Evolutionary conservation across 2,329 filamentous ascomycete species (phyloP), one percentile per base, ranked within the genome.

Genomic region (Mycosphaerella sp.): DNA sequence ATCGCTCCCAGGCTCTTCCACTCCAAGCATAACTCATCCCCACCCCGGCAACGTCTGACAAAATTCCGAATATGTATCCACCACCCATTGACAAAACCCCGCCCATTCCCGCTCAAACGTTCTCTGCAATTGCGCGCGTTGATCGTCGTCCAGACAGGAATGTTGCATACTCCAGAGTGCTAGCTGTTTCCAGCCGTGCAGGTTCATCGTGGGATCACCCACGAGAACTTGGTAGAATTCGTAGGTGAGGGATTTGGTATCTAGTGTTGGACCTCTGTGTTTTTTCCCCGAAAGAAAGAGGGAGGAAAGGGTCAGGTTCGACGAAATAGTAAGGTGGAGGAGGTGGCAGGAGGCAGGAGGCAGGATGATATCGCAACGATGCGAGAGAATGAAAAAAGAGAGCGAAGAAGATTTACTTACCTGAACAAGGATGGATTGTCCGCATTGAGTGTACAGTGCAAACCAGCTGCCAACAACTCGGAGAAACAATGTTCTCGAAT

Each of bases 191-290:
- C 85, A 87, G 42, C 85, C 85, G 58, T 80, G 80, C 0, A 90
- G 69, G 14, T 77, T 80, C 78, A 89, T 87, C 54, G 81, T 77
- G 10, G 77, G 74, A 43, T 81, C 82, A 45, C 86, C 86, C 6
- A 86, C 78, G 76, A 89, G 82, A 55, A 84, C 78, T 65, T 90
- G 86, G 66, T 89, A 89, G 65, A 89, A 89, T 64, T 90, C 86
- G 60, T 89, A 84, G 1, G 83, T 85, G 42, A 89, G 76, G 1
- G 82, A 82, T 11, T 85, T 87, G 59, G 83, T 87, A 54, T 45
- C 26, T 6, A 26, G 34, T 5, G 57, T 54, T 34, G 54, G 48
- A 12, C 59, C 60, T 47, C 56, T 62, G 21, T 2, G 21, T 21
- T 21, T 21, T 21, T 21, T 2, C 3, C 21, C 3, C 21, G 3